Percentiles rank a stretch among this genome's conserved stretches.
Evolutionary conservation across 192 early-diverging fungal genomes (phyloP).

Genomic region (Jimgerdemannia flammicorona): DNA sequence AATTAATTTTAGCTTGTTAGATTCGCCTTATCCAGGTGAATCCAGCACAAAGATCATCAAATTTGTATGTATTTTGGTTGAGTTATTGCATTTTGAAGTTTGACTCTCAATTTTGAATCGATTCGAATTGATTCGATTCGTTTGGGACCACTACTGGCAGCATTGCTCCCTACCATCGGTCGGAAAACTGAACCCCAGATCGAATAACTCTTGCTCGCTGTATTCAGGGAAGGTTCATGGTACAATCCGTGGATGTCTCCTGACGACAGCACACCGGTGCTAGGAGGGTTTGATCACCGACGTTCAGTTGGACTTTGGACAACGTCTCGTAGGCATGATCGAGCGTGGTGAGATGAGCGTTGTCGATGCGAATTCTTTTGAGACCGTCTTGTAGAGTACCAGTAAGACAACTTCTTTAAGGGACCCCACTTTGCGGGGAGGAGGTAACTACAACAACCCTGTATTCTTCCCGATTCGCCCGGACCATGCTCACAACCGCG

Average conservation of each 20-base stretch:
- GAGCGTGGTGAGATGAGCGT: slow-evolving; percentile 16
- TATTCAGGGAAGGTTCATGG: slow-evolving; percentile 16
- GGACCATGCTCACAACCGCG: too few species aligned
- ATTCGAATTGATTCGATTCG: too few species aligned
- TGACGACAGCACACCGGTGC: slow-evolving; percentile 22
- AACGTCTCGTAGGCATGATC: slow-evolving; percentile 22
- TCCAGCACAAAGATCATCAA: too few species aligned
- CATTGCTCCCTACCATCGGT: background rate
- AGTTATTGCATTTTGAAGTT: too few species aligned
- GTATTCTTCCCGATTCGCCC: too few species aligned
- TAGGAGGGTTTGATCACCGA: slow-evolving; percentile 14
- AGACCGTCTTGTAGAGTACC: slow-evolving; percentile 28
- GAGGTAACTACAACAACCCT: too few species aligned
- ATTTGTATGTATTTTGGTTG: too few species aligned
- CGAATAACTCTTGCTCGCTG: background rate
- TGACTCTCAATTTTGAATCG: too few species aligned
- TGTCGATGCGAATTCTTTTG: slow-evolving; percentile 7
- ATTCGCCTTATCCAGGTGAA: too few species aligned
- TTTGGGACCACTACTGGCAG: too few species aligned
- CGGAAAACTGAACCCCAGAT: background rate
- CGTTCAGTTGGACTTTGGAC: slow-evolving; percentile 16
- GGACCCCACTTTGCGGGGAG: too few species aligned
- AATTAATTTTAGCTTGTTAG: too few species aligned
- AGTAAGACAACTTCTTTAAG: slow-evolving; percentile 14
- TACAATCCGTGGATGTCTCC: slow-evolving; percentile 25